Evolutionary conservation across 2,329 filamentous ascomycete genomes (phyloP), one percentile per base, ranked within the genome.

Genomic region (Epichloe sylvatica): DNA sequence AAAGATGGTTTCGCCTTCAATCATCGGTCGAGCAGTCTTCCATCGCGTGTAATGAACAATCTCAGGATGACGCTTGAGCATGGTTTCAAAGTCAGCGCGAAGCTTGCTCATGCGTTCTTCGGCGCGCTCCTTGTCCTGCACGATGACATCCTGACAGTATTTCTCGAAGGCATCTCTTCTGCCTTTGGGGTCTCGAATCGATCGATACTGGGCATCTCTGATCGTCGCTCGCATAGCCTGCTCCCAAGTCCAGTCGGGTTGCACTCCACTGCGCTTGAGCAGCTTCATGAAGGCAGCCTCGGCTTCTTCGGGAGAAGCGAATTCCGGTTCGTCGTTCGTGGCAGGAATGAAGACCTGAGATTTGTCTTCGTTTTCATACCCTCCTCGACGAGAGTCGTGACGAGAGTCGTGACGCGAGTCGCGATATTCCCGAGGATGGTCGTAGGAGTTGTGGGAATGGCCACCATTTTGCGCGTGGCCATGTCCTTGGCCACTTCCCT

Each of bases 21-120:
- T 88, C 55, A 96, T 94, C 9, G 89, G 88, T 46, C 87, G 83
- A 48, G 91, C 92, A 15, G 88, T 96, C 76, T 89, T 94, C 92
- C 92, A 98, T 53, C 89, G 84, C 40, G 91, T 96, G 67, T 94
- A 96, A 65, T 96, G 81, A 67, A 90, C 92, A 67, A 98, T 97
- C 67, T 98, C 92, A 53, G 90, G 89, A 66, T 98, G 91, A 56
- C 89, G 90, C 68, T 84, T 88, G 57, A 98, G 77, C 92, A 98
- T 98, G 49, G 83, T 90, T 57, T 85, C 84, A 67, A 98, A 98
- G 73, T 97, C 92, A 66, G 86, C 77, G 60, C 89, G 86, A 62
- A 97, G 76, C 72, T 96, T 97, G 59, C 86, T 77, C 66, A 94
- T 76, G 63, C 92, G 84, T 69, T 97, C 91, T 68, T 94, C 91